Base-by-base conservation (phyloP, 768 basidiomycete species). In the Pleurotus giganteus region DNA sequence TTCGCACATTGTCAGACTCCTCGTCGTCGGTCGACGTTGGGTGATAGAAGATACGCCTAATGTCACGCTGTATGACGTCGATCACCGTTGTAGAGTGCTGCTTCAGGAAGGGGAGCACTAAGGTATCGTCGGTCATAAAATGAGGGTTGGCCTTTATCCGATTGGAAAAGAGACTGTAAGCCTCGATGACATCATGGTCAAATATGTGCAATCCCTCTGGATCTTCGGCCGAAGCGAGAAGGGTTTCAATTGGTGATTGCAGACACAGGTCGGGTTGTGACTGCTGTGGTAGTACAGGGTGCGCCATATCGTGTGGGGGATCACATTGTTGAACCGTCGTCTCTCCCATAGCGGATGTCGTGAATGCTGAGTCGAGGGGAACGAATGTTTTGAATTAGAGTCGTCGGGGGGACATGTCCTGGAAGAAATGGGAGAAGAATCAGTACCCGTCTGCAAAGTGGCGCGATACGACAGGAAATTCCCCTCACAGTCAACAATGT, bases 121-220 rank as follows among this genome's bases (percentile, higher is more conserved):
- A 34, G 49, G 36, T 34, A 2, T 51, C 13, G 17, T 29, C 15
- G 42, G 41, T 32, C 51, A 37, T 55, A 53, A 36, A 37, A 19
- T 60, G 54, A 24, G 65, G 61, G 28, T 67, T 62, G 9, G 64
- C 56, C 11, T 71, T 71, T 53, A 86, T 67, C 24, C 80, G 75
- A 26, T 66, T 65, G 0, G 76, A 75, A 39, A 88, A 71, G 0
- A 75, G 71, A 58, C 68, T 72, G 61, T 88, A 88, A 9, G 86
- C 84, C 62, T 89, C 85, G 36, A 77, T 69, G 56, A 88, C 67
- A 65, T 85, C 83, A 59, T 83, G 81, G 24, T 71, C 54, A 1
- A 78, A 72, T n/a, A 80, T 66, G 28, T 65, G 61, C 31, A 71
- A 65, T 34, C 53, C 58, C 5, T 69, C 66, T 1, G 65, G 63